A percentile compares a stretch with the other conserved stretches of the same genome.
Conservation (phyloP, 2,329 filamentous ascomycete genomes). For the Colletotrichum agaves region DNA sequence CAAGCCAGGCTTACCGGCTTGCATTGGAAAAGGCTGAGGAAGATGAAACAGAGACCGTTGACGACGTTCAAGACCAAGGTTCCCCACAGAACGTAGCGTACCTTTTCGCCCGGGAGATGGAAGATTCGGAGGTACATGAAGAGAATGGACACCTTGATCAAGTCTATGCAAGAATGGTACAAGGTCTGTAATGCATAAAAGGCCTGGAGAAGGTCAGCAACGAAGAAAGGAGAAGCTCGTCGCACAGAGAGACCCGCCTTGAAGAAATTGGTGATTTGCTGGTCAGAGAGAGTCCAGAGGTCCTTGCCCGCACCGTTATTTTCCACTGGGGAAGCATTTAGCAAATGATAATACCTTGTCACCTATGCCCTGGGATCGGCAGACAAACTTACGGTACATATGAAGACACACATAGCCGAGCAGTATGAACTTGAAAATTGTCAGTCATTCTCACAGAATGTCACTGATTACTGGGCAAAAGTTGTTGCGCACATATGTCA, state of each 20-base stretch:
- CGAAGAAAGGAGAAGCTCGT: not conserved
- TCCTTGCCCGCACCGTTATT: slow-evolving; percentile 22
- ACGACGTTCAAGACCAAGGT: slow-evolving; percentile 3
- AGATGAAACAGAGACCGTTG: slow-evolving; percentile 15
- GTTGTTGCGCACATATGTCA: slow-evolving; percentile 8
- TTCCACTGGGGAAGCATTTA: not conserved
- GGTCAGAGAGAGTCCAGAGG: slow-evolving; percentile 18
- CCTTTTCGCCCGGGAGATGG: slow-evolving; percentile 29
- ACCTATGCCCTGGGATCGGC: too few relatives aligned
- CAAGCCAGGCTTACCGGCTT: slow-evolving; percentile 15
- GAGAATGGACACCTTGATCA: slow-evolving; percentile 31
- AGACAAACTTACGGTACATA: not conserved
- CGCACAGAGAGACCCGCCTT: not conserved
- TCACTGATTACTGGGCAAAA: too few relatives aligned
- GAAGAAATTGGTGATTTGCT: slow-evolving; percentile 5
- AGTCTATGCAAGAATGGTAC: slow-evolving; percentile 25
- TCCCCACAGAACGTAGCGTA: slow-evolving; percentile 13
- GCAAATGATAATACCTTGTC: not conserved
- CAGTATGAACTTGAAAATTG: not conserved
- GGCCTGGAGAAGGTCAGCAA: not conserved
- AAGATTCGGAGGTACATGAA: slow-evolving; percentile 34
- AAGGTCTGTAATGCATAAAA: slow-evolving; percentile 18
- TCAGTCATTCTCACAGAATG: not conserved
- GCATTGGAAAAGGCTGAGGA: slow-evolving; percentile 18
- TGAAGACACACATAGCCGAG: not conserved